These are phyloP conservation scores for Pleurotus tuoliensis DNA, from an alignment of 768 basidiomycete genomes.

Conservation along the genomic window DNA sequence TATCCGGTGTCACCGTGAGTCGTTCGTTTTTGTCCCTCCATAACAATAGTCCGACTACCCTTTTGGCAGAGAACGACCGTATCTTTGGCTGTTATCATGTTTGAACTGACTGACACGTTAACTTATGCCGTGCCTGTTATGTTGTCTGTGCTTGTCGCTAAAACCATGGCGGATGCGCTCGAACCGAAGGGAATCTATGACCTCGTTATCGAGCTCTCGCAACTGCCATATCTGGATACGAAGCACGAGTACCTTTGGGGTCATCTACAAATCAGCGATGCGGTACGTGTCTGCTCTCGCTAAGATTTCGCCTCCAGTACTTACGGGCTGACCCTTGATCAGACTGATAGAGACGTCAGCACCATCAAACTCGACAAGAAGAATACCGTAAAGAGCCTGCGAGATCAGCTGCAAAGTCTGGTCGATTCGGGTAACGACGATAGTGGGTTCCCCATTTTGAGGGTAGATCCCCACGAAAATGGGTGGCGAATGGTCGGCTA, in stretches of 20 bases:
- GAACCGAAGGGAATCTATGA: slow-evolving; percentile 97
- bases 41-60: slow-evolving; percentile 1
- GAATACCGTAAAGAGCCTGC: slow-evolving; percentile 78
- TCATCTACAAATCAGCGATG: slow-evolving; percentile 66
- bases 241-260: slow-evolving; percentile 93
- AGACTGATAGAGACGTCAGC: slow-evolving; percentile 68
- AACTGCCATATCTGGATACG: slow-evolving; percentile 89
- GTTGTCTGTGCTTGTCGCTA: slow-evolving; percentile 84
- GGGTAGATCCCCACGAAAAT: slow-evolving; percentile 37
- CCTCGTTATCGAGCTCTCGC: slow-evolving; percentile 85
- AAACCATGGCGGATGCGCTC: slow-evolving; percentile 83
- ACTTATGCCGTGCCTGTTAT: slow-evolving; percentile 91
- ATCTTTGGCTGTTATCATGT: slow-evolving; percentile 92
- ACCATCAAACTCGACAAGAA: slow-evolving; percentile 65
- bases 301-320: background rate
- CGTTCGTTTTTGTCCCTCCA: background rate
- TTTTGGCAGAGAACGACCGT: slow-evolving; percentile 72
- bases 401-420: slow-evolving; percentile 61
- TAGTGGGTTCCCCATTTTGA: slow-evolving; percentile 83
- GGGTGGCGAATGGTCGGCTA: slow-evolving; percentile 79
- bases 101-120: slow-evolving; percentile 90
- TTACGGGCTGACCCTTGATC: slow-evolving; percentile 7
- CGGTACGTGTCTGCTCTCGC: slow-evolving; percentile 44
- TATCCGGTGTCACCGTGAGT: slow-evolving; percentile 92
- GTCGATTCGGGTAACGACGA: slow-evolving; percentile 63